Evolutionary conservation across 2,329 filamentous ascomycete species (phyloP).

Genomic region (Neofusicoccum laricinum): DNA sequence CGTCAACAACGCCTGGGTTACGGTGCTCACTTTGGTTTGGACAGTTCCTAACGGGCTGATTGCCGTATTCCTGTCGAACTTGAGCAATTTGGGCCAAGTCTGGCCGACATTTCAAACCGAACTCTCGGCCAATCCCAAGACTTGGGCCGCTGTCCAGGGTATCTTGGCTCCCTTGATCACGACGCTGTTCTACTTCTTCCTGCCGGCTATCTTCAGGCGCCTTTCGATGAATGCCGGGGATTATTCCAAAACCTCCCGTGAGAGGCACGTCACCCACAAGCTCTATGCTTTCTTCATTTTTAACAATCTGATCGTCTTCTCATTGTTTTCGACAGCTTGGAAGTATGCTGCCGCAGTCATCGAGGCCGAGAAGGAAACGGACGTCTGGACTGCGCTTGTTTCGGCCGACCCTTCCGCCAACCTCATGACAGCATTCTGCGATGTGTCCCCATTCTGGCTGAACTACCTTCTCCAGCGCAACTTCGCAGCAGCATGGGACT

Average conservation of each 20-base stretch:
- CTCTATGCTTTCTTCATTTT: conserved; percentile 95
- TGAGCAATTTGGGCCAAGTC: conserved; percentile 73
- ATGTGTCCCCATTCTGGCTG: conserved; percentile 88
- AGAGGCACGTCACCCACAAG: conserved; percentile 85
- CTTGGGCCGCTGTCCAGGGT: conserved; percentile 91
- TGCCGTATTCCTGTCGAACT: conserved; percentile 85
- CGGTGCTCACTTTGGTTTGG: conserved; percentile 77
- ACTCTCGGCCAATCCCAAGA: conserved; percentile 59
- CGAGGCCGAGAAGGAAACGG: conserved; percentile 52
- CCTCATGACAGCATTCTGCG: conserved; percentile 72
- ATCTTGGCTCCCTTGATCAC: conserved; percentile 83
- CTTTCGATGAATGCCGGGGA: conserved; percentile 82
- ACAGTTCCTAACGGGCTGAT: conserved; percentile 92
- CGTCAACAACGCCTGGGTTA: conserved; percentile 81
- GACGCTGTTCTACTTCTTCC: conserved; percentile 79
- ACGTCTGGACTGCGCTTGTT: conserved; percentile 62
- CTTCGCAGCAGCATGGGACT: conserved; percentile 85
- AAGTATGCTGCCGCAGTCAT: conserved; percentile 67
- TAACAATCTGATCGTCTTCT: conserved; percentile 95
- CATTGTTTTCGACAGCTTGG: conserved; percentile 82
- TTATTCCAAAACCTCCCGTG: conserved; percentile 85
- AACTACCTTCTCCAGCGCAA: conserved; percentile 92
- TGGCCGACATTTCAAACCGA: conserved; percentile 72
- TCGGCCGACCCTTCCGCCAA: conserved; percentile 60
- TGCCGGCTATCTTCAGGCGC: conserved; percentile 88